Conservation (phyloP, 768 basidiomycete genomes). For the Ramaria rubella region DNA sequence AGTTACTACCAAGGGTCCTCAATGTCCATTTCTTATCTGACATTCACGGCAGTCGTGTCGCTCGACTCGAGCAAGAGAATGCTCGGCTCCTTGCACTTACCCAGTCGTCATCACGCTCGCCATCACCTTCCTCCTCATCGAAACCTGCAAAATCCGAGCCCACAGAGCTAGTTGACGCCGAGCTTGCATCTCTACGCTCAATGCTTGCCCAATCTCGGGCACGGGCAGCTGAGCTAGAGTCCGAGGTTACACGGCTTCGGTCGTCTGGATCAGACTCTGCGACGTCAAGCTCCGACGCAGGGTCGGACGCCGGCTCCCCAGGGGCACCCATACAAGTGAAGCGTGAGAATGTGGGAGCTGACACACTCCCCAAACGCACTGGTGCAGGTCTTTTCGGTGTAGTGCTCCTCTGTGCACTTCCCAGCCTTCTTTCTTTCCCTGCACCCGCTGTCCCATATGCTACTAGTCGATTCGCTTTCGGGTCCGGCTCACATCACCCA, state of each 20-base stretch:
- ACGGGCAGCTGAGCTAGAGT: conserved; percentile 6
- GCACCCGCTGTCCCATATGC: conserved; percentile 21
- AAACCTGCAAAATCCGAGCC: conserved; percentile 3
- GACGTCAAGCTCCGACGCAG: conserved; percentile 2
- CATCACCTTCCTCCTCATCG: conserved; percentile 1
- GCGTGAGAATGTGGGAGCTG: not conserved
- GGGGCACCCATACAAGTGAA: conserved; percentile 3
- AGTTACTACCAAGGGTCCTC: conserved; percentile 37
- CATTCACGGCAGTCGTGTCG: conserved; percentile 54
- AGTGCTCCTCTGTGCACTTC: conserved; percentile 71
- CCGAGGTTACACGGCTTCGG: not conserved
- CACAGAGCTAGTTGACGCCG: conserved; percentile 18
- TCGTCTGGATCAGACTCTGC: conserved; percentile 1
- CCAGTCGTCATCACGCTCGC: conserved; percentile 32
- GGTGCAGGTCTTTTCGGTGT: conserved; percentile 8
- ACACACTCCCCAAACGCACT: not conserved
- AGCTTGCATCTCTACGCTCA: conserved; percentile 25
- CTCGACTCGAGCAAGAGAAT: conserved; percentile 80
- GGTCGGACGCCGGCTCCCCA: conserved; percentile 4
- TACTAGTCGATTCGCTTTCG: conserved; percentile 1
- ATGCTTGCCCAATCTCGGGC: conserved; percentile 8
- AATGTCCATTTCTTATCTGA: conserved; percentile 9
- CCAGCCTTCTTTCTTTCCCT: conserved; percentile 64
- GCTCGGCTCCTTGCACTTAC: conserved; percentile 59
- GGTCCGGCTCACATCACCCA: not conserved